Percentiles rank a stretch among this genome's conserved stretches.
phyloP scores from a whole-genome alignment of 1,284 basidiomycete genomes.

The Golubevia pallescens region DNA sequence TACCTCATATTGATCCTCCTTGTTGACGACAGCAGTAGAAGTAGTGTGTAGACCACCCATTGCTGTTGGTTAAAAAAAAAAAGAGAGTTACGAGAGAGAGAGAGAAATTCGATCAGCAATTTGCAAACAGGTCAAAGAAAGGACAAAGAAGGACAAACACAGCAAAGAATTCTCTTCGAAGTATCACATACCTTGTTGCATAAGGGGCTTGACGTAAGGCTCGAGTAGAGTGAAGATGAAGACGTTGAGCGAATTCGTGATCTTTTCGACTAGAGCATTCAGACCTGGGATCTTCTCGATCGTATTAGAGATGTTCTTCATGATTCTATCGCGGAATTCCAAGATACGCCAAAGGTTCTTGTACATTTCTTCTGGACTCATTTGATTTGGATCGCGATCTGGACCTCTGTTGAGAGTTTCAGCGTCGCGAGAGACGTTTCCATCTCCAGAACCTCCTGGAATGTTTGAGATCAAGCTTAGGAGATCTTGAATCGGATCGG shows the following conservation, averaged over 20 bases:
- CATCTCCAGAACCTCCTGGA: slow-evolving; percentile 9
- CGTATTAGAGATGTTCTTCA: slow-evolving; percentile 83
- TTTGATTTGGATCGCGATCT: slow-evolving; percentile 69
- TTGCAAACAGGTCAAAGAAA: too few relatives aligned
- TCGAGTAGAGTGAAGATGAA: slow-evolving; percentile 61
- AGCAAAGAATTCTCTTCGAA: too few relatives aligned
- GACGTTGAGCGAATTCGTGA: slow-evolving; percentile 71
- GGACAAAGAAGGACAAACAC: too few relatives aligned
- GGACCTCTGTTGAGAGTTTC: slow-evolving; percentile 44
- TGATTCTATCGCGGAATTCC: slow-evolving; percentile 78
- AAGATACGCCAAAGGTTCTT: slow-evolving; percentile 83
- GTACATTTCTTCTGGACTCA: slow-evolving; percentile 88
- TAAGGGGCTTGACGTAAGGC: slow-evolving; percentile 65
- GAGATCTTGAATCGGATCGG: slow-evolving; percentile 44
- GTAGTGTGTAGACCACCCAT: slow-evolving; percentile 59
- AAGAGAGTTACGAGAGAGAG: neutral
- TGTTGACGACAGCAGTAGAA: slow-evolving; percentile 59
- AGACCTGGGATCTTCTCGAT: slow-evolving; percentile 76
- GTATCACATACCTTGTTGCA: too few relatives aligned
- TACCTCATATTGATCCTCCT: slow-evolving; percentile 27
- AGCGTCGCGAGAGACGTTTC: slow-evolving; percentile 36
- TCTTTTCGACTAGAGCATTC: slow-evolving; percentile 77
- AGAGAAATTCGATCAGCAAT: neutral
- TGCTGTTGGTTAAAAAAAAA: slow-evolving; percentile 17
- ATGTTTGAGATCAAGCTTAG: slow-evolving; percentile 4